These are phyloP conservation scores for Saccharomycopsis fermentans DNA, from an alignment of 805 yeast species.

Conservation along the genomic window DNA sequence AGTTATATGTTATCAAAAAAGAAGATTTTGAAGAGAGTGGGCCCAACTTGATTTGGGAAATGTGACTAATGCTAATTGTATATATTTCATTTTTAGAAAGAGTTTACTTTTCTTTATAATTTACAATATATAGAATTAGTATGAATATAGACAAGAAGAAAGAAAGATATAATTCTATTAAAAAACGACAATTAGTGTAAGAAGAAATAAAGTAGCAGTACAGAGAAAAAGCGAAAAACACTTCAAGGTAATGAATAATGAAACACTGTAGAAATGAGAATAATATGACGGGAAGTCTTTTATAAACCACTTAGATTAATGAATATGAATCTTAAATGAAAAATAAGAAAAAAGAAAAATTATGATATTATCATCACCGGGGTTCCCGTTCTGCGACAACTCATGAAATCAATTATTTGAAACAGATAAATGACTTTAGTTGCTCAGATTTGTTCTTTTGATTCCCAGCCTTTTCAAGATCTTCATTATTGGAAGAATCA, in stretches of 20 bases:
- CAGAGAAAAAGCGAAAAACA: too few species aligned
- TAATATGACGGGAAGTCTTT: background rate
- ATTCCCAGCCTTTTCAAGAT: background rate
- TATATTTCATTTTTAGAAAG: background rate
- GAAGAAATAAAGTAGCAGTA: too few species aligned
- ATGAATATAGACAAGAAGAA: too few species aligned
- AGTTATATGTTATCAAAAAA: conserved; percentile 15
- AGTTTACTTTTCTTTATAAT: background rate
- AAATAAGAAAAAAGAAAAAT: background rate
- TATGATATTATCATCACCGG: background rate
- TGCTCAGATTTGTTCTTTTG: background rate
- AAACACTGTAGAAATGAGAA: background rate
- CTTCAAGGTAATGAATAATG: too few species aligned
- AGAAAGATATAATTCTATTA: too few species aligned
- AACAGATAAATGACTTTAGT: background rate
- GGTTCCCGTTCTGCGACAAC: background rate
- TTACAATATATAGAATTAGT: too few species aligned
- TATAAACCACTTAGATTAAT: background rate
- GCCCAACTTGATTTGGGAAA: conserved; percentile 18
- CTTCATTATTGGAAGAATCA: background rate
- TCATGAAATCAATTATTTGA: background rate
- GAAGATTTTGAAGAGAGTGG: conserved; percentile 18
- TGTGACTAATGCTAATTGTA: background rate
- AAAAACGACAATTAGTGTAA: too few species aligned
- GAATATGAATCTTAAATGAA: background rate